Base-by-base conservation (phyloP, 306 rosid species). In the Cicer cuneatum region DNA sequence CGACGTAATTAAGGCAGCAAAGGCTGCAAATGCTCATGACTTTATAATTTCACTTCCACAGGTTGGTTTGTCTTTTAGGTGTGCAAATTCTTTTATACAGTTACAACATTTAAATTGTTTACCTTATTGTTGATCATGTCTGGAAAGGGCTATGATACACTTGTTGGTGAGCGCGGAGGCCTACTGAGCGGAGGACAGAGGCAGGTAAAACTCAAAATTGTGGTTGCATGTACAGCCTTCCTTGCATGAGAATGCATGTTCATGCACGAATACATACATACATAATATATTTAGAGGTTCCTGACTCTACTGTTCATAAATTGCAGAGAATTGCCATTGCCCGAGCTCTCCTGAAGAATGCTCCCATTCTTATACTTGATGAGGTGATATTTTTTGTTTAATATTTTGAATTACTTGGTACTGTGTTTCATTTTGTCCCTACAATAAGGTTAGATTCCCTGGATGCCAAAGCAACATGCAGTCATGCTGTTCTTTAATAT, bases 11-110 rank as follows among this genome's bases (percentile, higher is more conserved):
- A 94, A 94, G 87, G 97, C 98, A 63, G 97, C 98, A 10, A 94
- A 89, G 78, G 96, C 98, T 43, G 98, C 98, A 74, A 94, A 91
- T 83, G 98, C 98, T 61, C 98, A 94, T 47, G 98, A 93, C 18
- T 94, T 94, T 75, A 91, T 94, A 72, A 83, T 94, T 84, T 86
- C 98, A 69, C 96, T 91, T 72, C 98, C 97, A 37, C 96, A 88
- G 95, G 97, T 94, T 74, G 56, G 78, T 76, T 73, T 45, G 49
- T 70, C 65, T 51, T 77, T 69, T 59, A 8, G 21, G 33, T 51
- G 33, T 57, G 48, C 78, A 43, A 48, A 72, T 47, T 57, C 79
- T 72, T 62, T 37, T 72, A 33, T 42, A 39, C 53, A 15, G 37
- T 2, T 53, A 5, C 7, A 54, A 56, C 24, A 18, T 48, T 35